phyloP scores from a whole-genome alignment of 176 grass and related monocot genomes.

The Oropetium thomaeum region DNA sequence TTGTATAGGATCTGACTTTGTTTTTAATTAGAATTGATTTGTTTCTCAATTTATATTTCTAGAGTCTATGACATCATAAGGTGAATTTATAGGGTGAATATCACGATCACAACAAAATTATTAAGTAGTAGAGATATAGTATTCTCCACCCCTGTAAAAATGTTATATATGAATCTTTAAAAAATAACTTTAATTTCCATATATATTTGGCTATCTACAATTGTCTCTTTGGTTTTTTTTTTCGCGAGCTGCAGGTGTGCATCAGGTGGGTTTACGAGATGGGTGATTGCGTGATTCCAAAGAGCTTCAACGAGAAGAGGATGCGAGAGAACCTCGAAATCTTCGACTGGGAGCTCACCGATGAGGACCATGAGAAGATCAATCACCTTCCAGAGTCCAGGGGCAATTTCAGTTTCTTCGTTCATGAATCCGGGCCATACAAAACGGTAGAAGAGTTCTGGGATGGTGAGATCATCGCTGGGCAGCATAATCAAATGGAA shows the following conservation, averaged over 20 bases:
- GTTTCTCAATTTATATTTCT: no score
- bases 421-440: slow-evolving; percentile 24
- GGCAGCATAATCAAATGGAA: not conserved
- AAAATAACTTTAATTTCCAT: no score
- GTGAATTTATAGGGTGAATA: no score
- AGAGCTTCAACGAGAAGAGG: slow-evolving; percentile 39
- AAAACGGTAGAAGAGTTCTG: slow-evolving; percentile 37
- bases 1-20: no score
- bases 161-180: no score
- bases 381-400: slow-evolving; percentile 7
- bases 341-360: slow-evolving; percentile 45
- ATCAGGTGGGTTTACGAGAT: slow-evolving; percentile 46
- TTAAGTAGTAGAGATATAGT: no score
- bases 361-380: slow-evolving; percentile 13
- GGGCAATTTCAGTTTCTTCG: not conserved
- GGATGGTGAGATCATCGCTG: slow-evolving; percentile 34
- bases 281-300: slow-evolving; percentile 7
- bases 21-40: no score
- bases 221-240: no score
- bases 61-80: no score
- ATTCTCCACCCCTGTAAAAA: no score
- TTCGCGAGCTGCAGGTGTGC: slow-evolving; percentile 14
- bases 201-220: no score
- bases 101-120: no score
- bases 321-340: slow-evolving; percentile 44